Conservation (phyloP, 441 rosid genomes). For the Arabidopsis lyrata region DNA sequence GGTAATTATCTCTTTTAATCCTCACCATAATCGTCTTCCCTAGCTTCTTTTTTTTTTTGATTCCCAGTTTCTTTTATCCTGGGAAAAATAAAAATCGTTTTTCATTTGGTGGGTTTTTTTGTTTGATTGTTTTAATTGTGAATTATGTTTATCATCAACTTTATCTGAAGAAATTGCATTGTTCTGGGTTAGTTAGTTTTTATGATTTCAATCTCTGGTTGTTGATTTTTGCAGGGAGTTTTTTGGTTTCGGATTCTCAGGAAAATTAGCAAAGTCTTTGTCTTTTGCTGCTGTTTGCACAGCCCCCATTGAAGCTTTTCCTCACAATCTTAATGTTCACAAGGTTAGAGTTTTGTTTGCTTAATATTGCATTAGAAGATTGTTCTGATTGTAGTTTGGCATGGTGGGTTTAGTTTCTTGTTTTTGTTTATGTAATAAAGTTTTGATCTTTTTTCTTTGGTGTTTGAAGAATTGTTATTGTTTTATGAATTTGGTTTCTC, state of each 20-base stretch:
- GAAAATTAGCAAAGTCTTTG: constrained; percentile 36
- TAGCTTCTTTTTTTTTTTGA: background rate
- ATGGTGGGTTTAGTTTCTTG: background rate
- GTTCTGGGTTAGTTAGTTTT: constrained; percentile 32
- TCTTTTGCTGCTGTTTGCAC: constrained; percentile 43
- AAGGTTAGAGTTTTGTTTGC: constrained; percentile 32
- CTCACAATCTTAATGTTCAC: constrained; percentile 37
- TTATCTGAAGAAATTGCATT: constrained; percentile 40
- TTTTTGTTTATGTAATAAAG: background rate
- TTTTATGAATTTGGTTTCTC: background rate
- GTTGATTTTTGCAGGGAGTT: constrained; percentile 39
- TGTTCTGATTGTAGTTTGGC: background rate
- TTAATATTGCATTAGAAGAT: background rate
- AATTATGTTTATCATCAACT: constrained; percentile 21
- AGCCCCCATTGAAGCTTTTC: constrained; percentile 32
- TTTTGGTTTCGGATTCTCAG: constrained; percentile 37
- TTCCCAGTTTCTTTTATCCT: background rate
- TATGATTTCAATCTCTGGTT: constrained; percentile 2
- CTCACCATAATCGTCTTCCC: constrained; percentile 18
- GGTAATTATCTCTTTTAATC: constrained; percentile 38
- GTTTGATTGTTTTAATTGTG: background rate
- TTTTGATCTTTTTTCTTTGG: constrained; percentile 11
- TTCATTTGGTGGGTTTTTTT: constrained; percentile 24
- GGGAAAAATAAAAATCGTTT: background rate
- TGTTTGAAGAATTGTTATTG: constrained; percentile 8